Evolutionary conservation across 139 green algal species (phyloP), one percentile per base, ranked within the genome.

Genomic region (Spirogloea muscicola): DNA sequence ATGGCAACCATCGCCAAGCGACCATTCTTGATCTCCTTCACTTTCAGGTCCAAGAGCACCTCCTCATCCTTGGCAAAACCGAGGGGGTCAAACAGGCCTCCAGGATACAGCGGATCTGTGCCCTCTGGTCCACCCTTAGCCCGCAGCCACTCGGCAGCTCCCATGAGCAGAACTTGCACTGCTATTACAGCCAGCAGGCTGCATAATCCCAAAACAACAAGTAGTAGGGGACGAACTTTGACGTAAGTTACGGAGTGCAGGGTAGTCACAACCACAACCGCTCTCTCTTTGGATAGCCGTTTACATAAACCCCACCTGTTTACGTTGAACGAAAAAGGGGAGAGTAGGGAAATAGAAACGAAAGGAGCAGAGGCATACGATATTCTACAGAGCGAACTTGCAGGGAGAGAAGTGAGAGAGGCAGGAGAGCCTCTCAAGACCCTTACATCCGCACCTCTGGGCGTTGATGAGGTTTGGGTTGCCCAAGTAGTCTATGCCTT

Each of bases 1-100:
- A 89, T 90, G 58, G 88, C 88, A 73, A 95, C 89, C 89, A 93
- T 94, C 60, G 90, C 90, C 18, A 95, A 82, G 58, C 90, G 87
- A 64, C 90, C 90, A 81, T 95, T 95, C 84, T 92, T 92, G 13
- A 65, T 13, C 57, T 65, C 57, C 57, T 65, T 95, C 2, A 94
- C 86, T 85, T 89, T 87, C 34, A 96, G 64, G 84, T 90, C 86
- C 57, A 87, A 84, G 57, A 92, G 86, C 49, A 87, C 86, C 72
- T 94, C 89, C 59, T 91, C 90, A 89, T 96, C 91, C 84, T 96
- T 90, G 85, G 91, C 91, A 38, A 65, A 65, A 18, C 52, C 49
- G 79, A 96, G 46, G 61, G 91, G 91, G 90, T 96, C 91, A 64
- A 93, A 93, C 46, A 82, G 39, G 63, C 81, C 87, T 58, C 84